A percentile compares a stretch with the other conserved stretches of the same genome.
Evolutionary conservation across 2,329 filamentous ascomycete species (phyloP).

Genomic region (Aspergillus terreus): DNA sequence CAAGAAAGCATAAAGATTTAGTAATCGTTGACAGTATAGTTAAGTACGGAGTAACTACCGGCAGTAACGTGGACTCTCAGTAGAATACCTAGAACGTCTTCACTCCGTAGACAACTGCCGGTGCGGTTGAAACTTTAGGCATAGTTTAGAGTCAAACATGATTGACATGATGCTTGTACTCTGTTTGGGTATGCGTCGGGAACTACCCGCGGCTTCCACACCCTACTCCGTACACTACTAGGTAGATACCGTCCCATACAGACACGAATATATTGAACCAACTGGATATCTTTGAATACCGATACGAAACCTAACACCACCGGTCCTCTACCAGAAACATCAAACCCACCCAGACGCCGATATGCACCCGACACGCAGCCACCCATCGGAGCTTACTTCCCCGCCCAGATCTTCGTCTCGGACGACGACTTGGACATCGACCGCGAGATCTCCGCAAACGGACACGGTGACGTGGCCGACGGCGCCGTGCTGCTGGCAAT

Average conservation of each 20-base stretch:
- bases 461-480: slow-evolving; percentile 23
- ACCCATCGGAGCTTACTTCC: background rate
- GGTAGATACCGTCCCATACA: no score
- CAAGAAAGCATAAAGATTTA: background rate
- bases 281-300: background rate
- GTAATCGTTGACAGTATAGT: background rate
- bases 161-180: no score
- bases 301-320: background rate
- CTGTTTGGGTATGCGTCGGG: no score
- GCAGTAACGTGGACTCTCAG: no score
- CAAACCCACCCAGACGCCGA: background rate
- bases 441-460: slow-evolving; percentile 22
- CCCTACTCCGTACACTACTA: no score
- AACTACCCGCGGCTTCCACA: no score
- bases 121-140: no score
- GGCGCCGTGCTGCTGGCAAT: slow-evolving; percentile 20
- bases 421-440: slow-evolving; percentile 16
- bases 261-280: background rate
- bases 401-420: slow-evolving; percentile 30
- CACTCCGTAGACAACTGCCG: no score
- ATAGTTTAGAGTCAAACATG: no score
- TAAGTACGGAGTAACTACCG: no score
- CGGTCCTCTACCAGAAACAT: background rate
- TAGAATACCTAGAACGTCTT: no score
- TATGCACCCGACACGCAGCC: background rate